Percentiles rank a stretch among this genome's conserved stretches.
phyloP scores from a whole-genome alignment of 2,329 filamentous ascomycete species.

The Penicillium sp. region DNA sequence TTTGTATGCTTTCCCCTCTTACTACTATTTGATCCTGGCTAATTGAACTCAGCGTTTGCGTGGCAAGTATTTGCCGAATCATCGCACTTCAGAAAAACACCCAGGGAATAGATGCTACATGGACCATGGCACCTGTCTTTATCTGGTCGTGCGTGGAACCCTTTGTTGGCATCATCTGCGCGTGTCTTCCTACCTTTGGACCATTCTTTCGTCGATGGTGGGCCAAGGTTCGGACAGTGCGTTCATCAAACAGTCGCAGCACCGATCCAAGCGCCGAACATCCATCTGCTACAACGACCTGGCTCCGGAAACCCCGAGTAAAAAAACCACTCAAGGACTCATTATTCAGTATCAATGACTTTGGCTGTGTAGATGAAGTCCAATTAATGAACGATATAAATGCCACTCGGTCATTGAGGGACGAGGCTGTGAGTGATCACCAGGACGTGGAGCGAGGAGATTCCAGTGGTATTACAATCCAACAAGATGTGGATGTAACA shows the following conservation, averaged over 20 bases:
- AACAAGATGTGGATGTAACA: background rate
- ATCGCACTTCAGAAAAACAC: background rate
- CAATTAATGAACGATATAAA: background rate
- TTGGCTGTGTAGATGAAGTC: background rate
- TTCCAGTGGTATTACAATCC: background rate
- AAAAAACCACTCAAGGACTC: background rate
- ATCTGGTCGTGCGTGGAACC: background rate
- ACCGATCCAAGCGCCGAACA: background rate
- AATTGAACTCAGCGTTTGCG: background rate
- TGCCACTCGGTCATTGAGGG: background rate
- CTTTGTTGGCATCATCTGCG: background rate
- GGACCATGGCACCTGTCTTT: conserved; percentile 1
- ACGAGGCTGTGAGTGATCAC: background rate
- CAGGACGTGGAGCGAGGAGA: background rate
- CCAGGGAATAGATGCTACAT: background rate
- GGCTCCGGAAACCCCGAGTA: background rate
- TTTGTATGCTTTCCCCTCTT: background rate
- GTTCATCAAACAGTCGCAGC: background rate
- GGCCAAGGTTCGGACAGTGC: background rate
- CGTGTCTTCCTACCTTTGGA: background rate
- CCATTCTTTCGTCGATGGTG: conserved; percentile 3
- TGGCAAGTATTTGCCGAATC: background rate
- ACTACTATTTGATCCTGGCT: background rate
- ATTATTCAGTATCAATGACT: background rate
- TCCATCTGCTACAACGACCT: background rate